A percentile compares a stretch with the other conserved stretches of the same genome.
Conservation (phyloP, 441 rosid genomes). For the Hura crepitans region DNA sequence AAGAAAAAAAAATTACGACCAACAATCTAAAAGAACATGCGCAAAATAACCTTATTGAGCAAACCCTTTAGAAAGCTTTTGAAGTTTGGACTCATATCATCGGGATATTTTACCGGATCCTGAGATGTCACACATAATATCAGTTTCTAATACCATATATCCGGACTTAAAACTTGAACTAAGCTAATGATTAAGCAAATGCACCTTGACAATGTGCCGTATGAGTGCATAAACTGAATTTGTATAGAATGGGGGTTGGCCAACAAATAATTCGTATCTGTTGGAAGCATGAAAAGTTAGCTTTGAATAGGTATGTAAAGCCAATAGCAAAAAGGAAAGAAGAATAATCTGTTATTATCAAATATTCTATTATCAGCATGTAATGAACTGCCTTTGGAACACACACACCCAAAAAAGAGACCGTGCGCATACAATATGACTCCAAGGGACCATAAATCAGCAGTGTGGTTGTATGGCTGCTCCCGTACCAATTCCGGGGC, state of each 20-base stretch:
- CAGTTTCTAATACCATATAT: conserved; percentile 27
- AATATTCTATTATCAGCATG: background rate
- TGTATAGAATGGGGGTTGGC: conserved; percentile 96
- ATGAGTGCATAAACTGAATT: conserved; percentile 97
- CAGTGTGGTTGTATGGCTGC: conserved; percentile 98
- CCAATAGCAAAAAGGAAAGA: background rate
- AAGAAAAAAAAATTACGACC: conserved; percentile 12
- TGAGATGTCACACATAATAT: conserved; percentile 36
- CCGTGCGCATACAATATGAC: conserved; percentile 71
- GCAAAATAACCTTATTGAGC: conserved; percentile 71
- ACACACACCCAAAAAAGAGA: background rate
- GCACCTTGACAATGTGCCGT: conserved; percentile 93
- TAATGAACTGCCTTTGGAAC: background rate
- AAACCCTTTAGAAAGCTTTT: conserved; percentile 90
- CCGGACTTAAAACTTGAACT: conserved; percentile 8
- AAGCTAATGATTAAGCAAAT: conserved; percentile 14
- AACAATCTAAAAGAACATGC: conserved; percentile 12
- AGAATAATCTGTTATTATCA: background rate
- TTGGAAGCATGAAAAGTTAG: conserved; percentile 23
- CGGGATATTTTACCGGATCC: conserved; percentile 99
- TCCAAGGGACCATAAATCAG: conserved; percentile 98
- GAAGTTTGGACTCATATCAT: conserved; percentile 79
- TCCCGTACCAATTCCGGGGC: conserved; percentile 97
- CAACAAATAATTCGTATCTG: conserved; percentile 96
- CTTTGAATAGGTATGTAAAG: conserved; percentile 16